These are phyloP conservation scores for Ceratobasidium sp. DNA, from an alignment of 1,284 basidiomycete genomes.

Conservation along the genomic window DNA sequence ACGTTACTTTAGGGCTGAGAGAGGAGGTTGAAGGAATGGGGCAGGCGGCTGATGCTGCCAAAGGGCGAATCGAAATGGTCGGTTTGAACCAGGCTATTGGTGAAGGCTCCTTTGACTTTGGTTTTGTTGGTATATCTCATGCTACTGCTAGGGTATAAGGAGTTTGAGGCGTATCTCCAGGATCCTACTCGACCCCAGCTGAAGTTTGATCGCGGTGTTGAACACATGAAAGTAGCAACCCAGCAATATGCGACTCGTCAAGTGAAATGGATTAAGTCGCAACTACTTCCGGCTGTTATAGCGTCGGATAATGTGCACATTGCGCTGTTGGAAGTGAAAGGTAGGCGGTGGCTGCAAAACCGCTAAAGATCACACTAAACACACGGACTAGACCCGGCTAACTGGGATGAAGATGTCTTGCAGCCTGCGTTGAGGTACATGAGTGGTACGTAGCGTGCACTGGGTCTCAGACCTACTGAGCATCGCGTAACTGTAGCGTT, in stretches of 20 bases:
- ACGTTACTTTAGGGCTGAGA: conserved; percentile 76
- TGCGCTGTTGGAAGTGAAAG: conserved; percentile 77
- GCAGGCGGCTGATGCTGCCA: conserved; percentile 52
- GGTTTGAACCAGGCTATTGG: conserved; percentile 84
- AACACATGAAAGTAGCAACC: conserved; percentile 87
- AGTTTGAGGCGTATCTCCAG: conserved; percentile 72
- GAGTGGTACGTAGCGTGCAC: not conserved
- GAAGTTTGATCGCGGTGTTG: conserved; percentile 69
- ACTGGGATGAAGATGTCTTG: conserved; percentile 56
- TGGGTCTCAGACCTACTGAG: conserved; percentile 34
- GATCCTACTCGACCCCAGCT: conserved; percentile 57
- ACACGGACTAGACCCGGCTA: conserved; percentile 61
- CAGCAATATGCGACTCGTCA: conserved; percentile 93
- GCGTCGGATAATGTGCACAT: conserved; percentile 61
- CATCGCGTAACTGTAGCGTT: conserved; percentile 56
- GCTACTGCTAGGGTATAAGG: conserved; percentile 45
- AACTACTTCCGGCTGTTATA: conserved; percentile 81
- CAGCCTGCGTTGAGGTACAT: not conserved
- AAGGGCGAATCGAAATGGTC: conserved; percentile 46
- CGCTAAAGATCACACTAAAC: not conserved
- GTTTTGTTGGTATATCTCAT: not conserved
- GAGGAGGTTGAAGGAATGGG: conserved; percentile 76
- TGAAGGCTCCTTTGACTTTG: conserved; percentile 50
- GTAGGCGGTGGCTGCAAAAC: conserved; percentile 56
- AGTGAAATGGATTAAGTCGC: conserved; percentile 92